Evolutionary conservation across 2,329 filamentous ascomycete species (phyloP), one percentile per base, ranked within the genome.

Genomic region (Elsinoe perseae): DNA sequence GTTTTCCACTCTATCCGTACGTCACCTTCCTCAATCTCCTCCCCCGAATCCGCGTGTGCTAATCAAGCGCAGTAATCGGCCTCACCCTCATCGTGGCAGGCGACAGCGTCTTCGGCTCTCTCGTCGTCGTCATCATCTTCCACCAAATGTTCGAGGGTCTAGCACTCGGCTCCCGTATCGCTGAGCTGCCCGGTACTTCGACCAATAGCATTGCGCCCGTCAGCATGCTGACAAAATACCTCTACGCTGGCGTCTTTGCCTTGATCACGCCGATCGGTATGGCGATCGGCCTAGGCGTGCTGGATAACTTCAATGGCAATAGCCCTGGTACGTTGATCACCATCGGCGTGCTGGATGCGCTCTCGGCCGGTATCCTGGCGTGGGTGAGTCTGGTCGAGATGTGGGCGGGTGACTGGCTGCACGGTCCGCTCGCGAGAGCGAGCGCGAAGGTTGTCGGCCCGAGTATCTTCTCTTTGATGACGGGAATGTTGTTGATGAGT

Each of bases 301-400:
- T 90, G 25, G 71, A 83, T 34, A 68, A 75, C 7, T 90, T 89
- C 71, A 90, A 91, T 63, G 86, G 85, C 3, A 89, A 87, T 63
- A 80, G 87, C 62, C 78, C 76, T 2, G 75, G 76, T 1, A 90
- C 86, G 0, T 75, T 89, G 38, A 70, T 90, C 42, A 83, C 86
- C 2, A 81, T 90, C 32, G 87, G 86, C 0, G 88, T 85, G 0
- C 74, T 91, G 1, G 83, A 91, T 67, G 84, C 86, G 4, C 65
- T 90, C 8, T 87, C 82, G 0, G 85, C 87, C 0, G 87, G 87
- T 25, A 87, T 92, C 43, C 74, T 91, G 28, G 73, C 86, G n/a
- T 91, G 87, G 85, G 86, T 90, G 1, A 85, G 85, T 1, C 70
- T 90, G 1, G 86, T 90, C 0, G 86, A 90, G 72, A 89, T 91